These are phyloP conservation scores for Isabelozyma gotoi DNA, from an alignment of 805 yeast genomes.

Conservation along the genomic window DNA sequence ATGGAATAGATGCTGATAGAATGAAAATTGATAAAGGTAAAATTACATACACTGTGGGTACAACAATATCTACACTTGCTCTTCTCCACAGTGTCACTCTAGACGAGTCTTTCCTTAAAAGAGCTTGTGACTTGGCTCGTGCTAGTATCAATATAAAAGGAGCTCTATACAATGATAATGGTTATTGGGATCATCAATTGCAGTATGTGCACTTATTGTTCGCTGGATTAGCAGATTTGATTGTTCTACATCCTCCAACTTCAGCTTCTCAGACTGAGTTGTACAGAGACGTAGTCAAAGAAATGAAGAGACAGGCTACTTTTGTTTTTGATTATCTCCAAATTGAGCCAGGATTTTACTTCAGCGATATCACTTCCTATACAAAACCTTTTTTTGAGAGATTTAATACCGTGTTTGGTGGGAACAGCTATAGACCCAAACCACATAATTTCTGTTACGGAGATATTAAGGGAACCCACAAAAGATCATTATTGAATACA, in stretches of 20 bases:
- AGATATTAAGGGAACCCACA: conserved; percentile 5
- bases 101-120: conserved; percentile 10
- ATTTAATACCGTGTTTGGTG: conserved; percentile 1
- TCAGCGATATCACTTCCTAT: conserved; percentile 4
- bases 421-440: conserved; percentile 3
- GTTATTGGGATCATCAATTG: conserved; percentile 23
- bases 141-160: conserved; percentile 15
- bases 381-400: conserved; percentile 7
- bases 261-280: not conserved
- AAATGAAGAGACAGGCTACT: conserved; percentile 8
- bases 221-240: conserved; percentile 20
- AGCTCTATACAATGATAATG: conserved; percentile 16
- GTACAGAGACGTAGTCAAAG: not conserved
- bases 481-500: conserved; percentile 15
- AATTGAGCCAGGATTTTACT: conserved; percentile 10
- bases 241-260: not conserved
- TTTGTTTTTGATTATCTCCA: conserved; percentile 10
- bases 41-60: conserved; percentile 22
- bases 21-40: conserved; percentile 20
- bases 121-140: conserved; percentile 15
- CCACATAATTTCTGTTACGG: conserved; percentile 8
- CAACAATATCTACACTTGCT: conserved; percentile 20
- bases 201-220: conserved; percentile 21
- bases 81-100: conserved; percentile 13
- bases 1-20: conserved; percentile 16